Evolutionary conservation across 2,329 filamentous ascomycete genomes (phyloP).

Genomic region (Trichoderma guizhouense): DNA sequence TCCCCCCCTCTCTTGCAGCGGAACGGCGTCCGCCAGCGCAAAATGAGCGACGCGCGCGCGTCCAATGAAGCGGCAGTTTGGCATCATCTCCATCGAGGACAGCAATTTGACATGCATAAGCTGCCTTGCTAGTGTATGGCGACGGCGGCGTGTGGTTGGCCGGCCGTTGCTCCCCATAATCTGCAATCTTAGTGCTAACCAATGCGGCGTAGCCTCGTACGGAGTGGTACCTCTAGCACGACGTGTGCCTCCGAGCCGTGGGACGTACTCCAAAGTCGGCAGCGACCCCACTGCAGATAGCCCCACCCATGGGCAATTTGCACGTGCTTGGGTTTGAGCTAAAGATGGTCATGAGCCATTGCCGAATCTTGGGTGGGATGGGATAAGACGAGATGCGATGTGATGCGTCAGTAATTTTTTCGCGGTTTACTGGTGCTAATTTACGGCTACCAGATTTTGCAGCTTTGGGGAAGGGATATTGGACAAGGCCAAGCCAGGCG

Average conservation of each 20-base stretch:
- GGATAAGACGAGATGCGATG: background rate
- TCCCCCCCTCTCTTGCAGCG: background rate
- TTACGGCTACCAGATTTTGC: background rate
- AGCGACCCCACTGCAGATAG: constrained; percentile 1
- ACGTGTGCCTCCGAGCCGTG: background rate
- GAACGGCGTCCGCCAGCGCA: constrained; percentile 2
- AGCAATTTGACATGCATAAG: constrained; percentile 17
- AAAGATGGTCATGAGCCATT: constrained; percentile 3
- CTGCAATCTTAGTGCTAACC: background rate
- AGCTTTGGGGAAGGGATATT: too few species aligned
- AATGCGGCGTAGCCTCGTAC: background rate
- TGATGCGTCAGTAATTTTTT: background rate
- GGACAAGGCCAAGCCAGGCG: too few species aligned
- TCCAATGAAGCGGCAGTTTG: background rate
- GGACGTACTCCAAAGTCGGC: background rate
- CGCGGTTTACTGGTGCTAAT: background rate
- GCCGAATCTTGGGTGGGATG: constrained; percentile 1
- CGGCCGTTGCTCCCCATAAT: background rate
- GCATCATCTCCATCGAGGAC: background rate
- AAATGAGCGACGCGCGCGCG: background rate
- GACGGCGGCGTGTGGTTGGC: background rate
- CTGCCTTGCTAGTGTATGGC: background rate
- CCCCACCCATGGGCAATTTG: constrained; percentile 6
- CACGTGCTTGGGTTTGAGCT: constrained; percentile 1
- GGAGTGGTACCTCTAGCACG: background rate